Conservation (phyloP, 495 filamentous ascomycete genomes). For the Halenospora varia region DNA sequence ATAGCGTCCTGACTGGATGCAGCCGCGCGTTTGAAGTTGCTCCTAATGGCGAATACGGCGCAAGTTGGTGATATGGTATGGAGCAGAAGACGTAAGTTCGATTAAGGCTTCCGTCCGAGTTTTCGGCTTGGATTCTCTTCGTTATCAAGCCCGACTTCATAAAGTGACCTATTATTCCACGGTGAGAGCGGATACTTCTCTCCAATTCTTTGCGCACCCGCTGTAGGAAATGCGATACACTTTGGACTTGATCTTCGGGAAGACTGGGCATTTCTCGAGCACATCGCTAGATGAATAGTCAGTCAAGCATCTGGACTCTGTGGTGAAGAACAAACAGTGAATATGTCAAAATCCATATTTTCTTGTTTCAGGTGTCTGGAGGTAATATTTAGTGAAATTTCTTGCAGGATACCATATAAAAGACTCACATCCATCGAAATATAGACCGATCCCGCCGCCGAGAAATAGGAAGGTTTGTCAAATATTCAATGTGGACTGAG, state of each 20-base stretch:
- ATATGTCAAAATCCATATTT: not conserved
- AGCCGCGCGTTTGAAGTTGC: not conserved
- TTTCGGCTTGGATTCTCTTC: not conserved
- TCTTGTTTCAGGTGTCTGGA: not conserved
- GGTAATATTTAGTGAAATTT: not conserved
- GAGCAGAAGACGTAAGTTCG: not conserved
- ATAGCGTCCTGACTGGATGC: constrained; percentile 31
- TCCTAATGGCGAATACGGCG: not conserved
- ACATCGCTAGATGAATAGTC: not conserved
- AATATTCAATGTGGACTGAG: not conserved
- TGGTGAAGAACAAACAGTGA: not conserved
- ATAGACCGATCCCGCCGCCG: not conserved
- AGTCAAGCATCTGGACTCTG: not conserved
- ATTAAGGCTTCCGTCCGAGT: not conserved
- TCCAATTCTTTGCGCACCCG: not conserved
- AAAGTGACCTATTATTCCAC: not conserved
- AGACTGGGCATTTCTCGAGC: not conserved
- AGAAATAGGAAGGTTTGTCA: not conserved
- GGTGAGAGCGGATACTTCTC: not conserved
- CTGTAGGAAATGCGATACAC: not conserved
- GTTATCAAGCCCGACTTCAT: not conserved
- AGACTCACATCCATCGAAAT: not conserved
- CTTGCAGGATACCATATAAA: not conserved
- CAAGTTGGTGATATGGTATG: not conserved
- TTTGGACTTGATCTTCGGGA: not conserved